Percentiles rank a stretch among this genome's conserved stretches.
phyloP scores from a whole-genome alignment of 2,329 filamentous ascomycete species.

The Teratosphaeria pseudoeucalypti region DNA sequence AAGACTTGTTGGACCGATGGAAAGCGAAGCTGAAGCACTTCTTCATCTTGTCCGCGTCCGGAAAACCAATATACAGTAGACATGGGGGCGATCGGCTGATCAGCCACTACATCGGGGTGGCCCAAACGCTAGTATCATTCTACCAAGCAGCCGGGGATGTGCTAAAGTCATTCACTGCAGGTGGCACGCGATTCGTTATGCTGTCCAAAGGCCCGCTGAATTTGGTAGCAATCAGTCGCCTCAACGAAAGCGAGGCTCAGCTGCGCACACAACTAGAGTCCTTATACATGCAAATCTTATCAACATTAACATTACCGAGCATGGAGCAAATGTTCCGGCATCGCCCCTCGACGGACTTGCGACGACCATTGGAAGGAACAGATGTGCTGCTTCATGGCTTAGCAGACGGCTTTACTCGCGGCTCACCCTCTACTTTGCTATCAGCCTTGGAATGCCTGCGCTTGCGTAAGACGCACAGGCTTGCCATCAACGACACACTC shows the following conservation, averaged over 20 bases:
- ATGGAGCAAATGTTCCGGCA: slow-evolving; percentile 80
- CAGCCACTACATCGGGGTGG: slow-evolving; percentile 86
- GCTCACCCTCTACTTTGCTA: slow-evolving; percentile 78
- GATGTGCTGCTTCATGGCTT: slow-evolving; percentile 84
- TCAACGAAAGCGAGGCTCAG: slow-evolving; percentile 86
- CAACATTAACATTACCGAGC: slow-evolving; percentile 80
- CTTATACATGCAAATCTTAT: slow-evolving; percentile 95
- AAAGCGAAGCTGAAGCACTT: slow-evolving; percentile 94
- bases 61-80: slow-evolving; percentile 93
- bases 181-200: slow-evolving; percentile 74
- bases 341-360: slow-evolving; percentile 85
- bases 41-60: slow-evolving; percentile 87
- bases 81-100: slow-evolving; percentile 85
- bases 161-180: slow-evolving; percentile 77
- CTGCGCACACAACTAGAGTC: slow-evolving; percentile 81
- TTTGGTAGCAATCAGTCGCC: slow-evolving; percentile 81
- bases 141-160: slow-evolving; percentile 73
- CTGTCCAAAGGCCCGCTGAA: slow-evolving; percentile 78
- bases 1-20: slow-evolving; percentile 58
- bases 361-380: slow-evolving; percentile 81
- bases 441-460: slow-evolving; percentile 90
- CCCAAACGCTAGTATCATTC: slow-evolving; percentile 96
- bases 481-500: slow-evolving; percentile 76
- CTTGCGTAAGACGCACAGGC: slow-evolving; percentile 76
- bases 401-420: slow-evolving; percentile 86